Base-by-base conservation (phyloP, 805 yeast genomes). In the Kazachstania africana region DNA sequence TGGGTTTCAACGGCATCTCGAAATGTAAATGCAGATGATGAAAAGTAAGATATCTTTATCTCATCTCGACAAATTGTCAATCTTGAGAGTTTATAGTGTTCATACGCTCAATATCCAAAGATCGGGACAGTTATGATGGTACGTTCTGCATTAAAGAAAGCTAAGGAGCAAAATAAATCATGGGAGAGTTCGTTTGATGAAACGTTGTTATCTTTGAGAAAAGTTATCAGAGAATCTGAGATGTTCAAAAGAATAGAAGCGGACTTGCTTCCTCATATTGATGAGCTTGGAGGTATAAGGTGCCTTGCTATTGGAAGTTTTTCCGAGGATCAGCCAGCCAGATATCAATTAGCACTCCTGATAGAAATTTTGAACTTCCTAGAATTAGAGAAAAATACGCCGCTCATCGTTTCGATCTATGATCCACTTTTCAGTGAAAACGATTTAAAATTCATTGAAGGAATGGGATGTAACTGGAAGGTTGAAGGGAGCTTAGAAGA, bases 271-370 rank as follows among this genome's bases (percentile, higher is more conserved):
- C 36, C 35, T 16, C 33, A 33, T 16, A 28, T 25, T 2, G 21
- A 8, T 4, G 12, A 31, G 4, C 39, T 60, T 8, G 37, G 32
- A 2, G 42, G 36, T 17, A 63, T 81, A 37, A 59, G 84, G 42
- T 80, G 88, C 44, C 52, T 81, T 19, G 93, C 88, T 0, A 56
- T 81, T 14, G 94, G 93, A 0, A 63, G 74, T 4, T 79, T 83
- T 4, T 52, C 68, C 10, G 68, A 67, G 5, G 76, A 71, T 33
- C 50, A 45, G n/a, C 68, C 70, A 16, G 78, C 88, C 2, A 55
- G 72, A 25, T 78, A 66, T 48, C 94, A 81, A 52, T 47, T 79
- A 8, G 85, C 84, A 1, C 50, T 72, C 29, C 47, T 79, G 16
- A 34, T 58, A n/a, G 60, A 66, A 13, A 25, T 79, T 2, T 48